These are phyloP conservation scores for Hebeloma cylindrosporum DNA, from an alignment of 768 basidiomycete genomes.

Conservation along the genomic window DNA sequence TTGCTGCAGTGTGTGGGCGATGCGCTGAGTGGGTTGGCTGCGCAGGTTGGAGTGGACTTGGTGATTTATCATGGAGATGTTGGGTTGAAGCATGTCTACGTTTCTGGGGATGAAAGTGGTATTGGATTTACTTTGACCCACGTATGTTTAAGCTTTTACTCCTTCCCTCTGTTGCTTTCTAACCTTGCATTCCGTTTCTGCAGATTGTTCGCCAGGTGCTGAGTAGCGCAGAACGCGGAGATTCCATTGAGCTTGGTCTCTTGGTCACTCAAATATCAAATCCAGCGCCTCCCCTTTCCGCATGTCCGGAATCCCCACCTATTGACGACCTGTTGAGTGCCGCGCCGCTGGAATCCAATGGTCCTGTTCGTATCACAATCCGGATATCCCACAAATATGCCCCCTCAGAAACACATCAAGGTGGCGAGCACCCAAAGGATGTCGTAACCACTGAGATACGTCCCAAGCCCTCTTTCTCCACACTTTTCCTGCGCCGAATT, in stretches of 20 bases:
- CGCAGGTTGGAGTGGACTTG: constrained; percentile 83
- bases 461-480: constrained; percentile 39
- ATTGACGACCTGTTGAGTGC: constrained; percentile 23
- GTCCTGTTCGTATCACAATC: constrained; percentile 43
- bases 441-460: constrained; percentile 38
- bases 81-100: constrained; percentile 82
- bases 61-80: constrained; percentile 90
- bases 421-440: constrained; percentile 16
- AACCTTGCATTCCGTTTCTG: too few relatives aligned
- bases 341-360: constrained; percentile 29
- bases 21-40: constrained; percentile 79
- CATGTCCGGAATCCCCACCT: constrained; percentile 9
- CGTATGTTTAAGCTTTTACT: constrained; percentile 50
- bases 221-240: constrained; percentile 63
- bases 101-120: constrained; percentile 83
- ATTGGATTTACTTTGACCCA: constrained; percentile 79
- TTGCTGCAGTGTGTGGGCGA: constrained; percentile 88
- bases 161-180: constrained; percentile 18
- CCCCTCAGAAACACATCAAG: constrained; percentile 23
- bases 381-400: constrained; percentile 51
- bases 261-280: constrained; percentile 38
- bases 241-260: constrained; percentile 85
- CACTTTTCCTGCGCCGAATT: constrained; percentile 58
- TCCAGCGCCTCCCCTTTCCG: constrained; percentile 6
- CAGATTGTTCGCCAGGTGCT: constrained; percentile 87